Evolutionary conservation across 306 rosid genomes (phyloP), one percentile per base, ranked within the genome.

Genomic region (Pterocarpus macrocarpus): DNA sequence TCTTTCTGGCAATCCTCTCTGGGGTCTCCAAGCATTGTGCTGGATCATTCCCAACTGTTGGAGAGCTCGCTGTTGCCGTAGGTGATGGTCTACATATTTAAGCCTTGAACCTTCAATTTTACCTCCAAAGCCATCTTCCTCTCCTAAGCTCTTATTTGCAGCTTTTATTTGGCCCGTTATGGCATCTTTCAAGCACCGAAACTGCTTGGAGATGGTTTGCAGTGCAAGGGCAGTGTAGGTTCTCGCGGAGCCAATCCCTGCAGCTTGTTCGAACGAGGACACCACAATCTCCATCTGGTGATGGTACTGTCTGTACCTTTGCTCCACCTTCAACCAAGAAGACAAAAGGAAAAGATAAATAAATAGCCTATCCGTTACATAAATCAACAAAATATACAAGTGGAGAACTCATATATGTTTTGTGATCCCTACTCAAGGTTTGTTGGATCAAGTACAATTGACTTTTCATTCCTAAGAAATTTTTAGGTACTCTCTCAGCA

Each of bases 11-110:
- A 96, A 84, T 44, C 99, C 99, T 87, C 99, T 84, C 82, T 96
- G 99, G 87, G 99, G 99, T 92, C 99, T 92, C 99, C 99, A 96
- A 77, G 99, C 99, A 79, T 96, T 96, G 81, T 96, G 98, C 90
- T 96, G 99, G 91, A 96, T 94, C 99, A 96, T 92, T 80, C 99
- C 99, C 92, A 96, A 88, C 39, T 96, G 99, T 78, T 96, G 99
- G 43, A 96, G 92, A 75, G 99, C 95, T 64, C 99, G 78, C n/a
- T 96, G 99, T 79, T 94, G 99, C 53, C 99, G 70, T 12, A 96
- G 87, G 34, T 96, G 99, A 79, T 96, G 92, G 70, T 96, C 99
- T 1, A 96, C 99, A 73, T 89, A 96, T 78, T 96, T 96, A 17
- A 96, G 90, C 65, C 97, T 83, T 7, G 98, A 92, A 8, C 99